Percentiles rank a stretch among this genome's conserved stretches.
phyloP scores from a whole-genome alignment of 192 early-diverging fungal species.

The Martensiomyces pterosporus region DNA sequence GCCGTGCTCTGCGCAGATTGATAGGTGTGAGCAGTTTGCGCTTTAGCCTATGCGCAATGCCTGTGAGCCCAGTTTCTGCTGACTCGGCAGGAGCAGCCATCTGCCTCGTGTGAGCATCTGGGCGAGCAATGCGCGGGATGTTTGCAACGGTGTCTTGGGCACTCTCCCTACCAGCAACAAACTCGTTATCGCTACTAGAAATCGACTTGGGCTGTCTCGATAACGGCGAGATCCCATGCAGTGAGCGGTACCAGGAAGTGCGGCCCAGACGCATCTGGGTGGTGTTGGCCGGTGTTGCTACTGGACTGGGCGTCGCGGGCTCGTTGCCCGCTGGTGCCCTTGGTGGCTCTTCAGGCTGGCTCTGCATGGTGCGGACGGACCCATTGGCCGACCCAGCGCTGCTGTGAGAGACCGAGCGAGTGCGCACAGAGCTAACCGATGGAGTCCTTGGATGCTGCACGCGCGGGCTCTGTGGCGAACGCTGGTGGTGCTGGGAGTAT shows the following conservation, averaged over 20 bases:
- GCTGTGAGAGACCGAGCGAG: slow-evolving; percentile 39
- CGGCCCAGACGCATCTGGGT: slow-evolving; percentile 20
- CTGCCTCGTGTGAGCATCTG: not conserved
- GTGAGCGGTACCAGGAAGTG: slow-evolving; percentile 39
- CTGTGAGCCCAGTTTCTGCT: slow-evolving; percentile 3
- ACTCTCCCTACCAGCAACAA: too few relatives aligned
- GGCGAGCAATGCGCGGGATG: too few relatives aligned
- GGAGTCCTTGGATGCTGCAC: too few relatives aligned
- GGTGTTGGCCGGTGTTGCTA: slow-evolving; percentile 5
- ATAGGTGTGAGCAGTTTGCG: slow-evolving; percentile 25
- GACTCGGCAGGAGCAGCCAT: not conserved
- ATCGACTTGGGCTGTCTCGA: slow-evolving; percentile 41
- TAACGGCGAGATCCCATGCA: slow-evolving; percentile 45
- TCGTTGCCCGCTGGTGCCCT: not conserved
- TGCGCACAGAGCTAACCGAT: slow-evolving; percentile 18
- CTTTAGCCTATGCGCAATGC: slow-evolving; percentile 7
- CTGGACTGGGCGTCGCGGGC: too few relatives aligned
- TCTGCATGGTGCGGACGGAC: slow-evolving; percentile 3
- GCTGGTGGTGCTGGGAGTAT: too few relatives aligned
- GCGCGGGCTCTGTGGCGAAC: too few relatives aligned
- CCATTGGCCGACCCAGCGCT: slow-evolving; percentile 28
- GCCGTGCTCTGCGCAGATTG: slow-evolving; percentile 8
- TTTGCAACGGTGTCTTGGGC: too few relatives aligned
- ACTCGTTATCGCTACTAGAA: slow-evolving; percentile 39
- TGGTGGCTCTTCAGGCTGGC: not conserved